Base-by-base conservation (phyloP, 306 rosid species). In the Casuarina glauca region DNA sequence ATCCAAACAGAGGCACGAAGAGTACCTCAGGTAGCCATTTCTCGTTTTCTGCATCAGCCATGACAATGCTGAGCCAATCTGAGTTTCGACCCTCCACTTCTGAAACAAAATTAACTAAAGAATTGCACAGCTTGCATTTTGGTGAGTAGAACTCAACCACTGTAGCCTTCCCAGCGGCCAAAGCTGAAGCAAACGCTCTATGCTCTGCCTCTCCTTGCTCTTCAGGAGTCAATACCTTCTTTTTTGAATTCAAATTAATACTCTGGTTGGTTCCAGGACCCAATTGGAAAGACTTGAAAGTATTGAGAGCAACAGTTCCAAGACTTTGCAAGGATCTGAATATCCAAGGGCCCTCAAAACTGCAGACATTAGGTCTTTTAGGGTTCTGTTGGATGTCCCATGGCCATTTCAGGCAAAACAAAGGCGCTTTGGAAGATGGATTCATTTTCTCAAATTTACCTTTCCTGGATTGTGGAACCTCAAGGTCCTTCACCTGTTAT, bases 31-130 rank as follows among this genome's bases (percentile, higher is more conserved):
- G 97, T 2, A 94, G 84, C 98, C 98, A 94, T 70, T 85, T 90
- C 16, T 88, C 83, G 72, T 92, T 94, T 88, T 94, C 98, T 26
- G 97, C 96, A 78, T 94, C 97, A 10, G 93, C 98, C 98, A 92
- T 88, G 19, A 92, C 96, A 75, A 94, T 74, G 83, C 73, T 89
- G 69, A 92, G 91, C 98, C 98, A 89, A 7, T 87, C 83, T 75
- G 84, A 79, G 70, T 94, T 92, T 75, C 97, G 82, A 60, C 83
- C 53, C 78, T 92, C 97, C 39, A 88, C 78, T 80, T 94, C 95
- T 45, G 80, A 49, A 15, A 92, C 93, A 80, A 84, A 89, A 44
- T 70, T 76, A 1, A 89, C 81, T 57, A 94, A 76, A 2, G 98
- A 92, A 82, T 80, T 90, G 82, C 98, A 94, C 1, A 92, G 91